Percentiles rank a stretch among this genome's conserved stretches.
Evolutionary conservation across 2,329 filamentous ascomycete genomes (phyloP).

Genomic region (Verticillium longisporum): DNA sequence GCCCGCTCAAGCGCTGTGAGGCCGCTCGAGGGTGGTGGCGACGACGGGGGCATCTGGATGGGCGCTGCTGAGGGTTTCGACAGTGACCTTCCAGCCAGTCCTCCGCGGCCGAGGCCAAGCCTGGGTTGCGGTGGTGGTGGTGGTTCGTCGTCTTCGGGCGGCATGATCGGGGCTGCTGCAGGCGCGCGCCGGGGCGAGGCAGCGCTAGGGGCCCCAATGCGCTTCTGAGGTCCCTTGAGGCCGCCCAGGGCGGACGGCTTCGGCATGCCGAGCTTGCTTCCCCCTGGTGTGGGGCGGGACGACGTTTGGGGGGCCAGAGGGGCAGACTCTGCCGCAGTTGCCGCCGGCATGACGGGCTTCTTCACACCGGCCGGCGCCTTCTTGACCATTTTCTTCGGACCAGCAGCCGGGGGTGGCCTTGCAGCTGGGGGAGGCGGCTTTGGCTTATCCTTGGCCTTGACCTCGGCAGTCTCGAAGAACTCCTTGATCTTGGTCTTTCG

Average conservation of each 20-base stretch:
- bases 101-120: constrained; percentile 65
- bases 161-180: constrained; percentile 34
- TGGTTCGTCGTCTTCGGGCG: constrained; percentile 47
- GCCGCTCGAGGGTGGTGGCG: constrained; percentile 55
- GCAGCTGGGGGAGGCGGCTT: constrained; percentile 66
- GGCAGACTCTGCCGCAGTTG: constrained; percentile 20
- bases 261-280: constrained; percentile 45
- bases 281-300: constrained; percentile 34
- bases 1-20: constrained; percentile 76
- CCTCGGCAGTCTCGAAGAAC: constrained; percentile 60
- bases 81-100: constrained; percentile 79
- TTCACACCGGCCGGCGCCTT: constrained; percentile 29
- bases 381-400: constrained; percentile 38
- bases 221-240: constrained; percentile 54
- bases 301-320: constrained; percentile 53
- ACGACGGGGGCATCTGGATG: constrained; percentile 40
- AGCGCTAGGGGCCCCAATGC: constrained; percentile 41
- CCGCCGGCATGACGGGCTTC: constrained; percentile 26
- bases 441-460: constrained; percentile 59
- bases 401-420: constrained; percentile 29
- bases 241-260: constrained; percentile 47
- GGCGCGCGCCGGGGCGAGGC: constrained; percentile 43
- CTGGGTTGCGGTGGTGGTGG: constrained; percentile 49
- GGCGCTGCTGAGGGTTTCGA: constrained; percentile 61
- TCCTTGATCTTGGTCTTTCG: constrained; percentile 95